Evolutionary conservation across 2,329 filamentous ascomycete genomes (phyloP).

Genomic region (Ophiognomonia clavigignenti-juglandacearum): DNA sequence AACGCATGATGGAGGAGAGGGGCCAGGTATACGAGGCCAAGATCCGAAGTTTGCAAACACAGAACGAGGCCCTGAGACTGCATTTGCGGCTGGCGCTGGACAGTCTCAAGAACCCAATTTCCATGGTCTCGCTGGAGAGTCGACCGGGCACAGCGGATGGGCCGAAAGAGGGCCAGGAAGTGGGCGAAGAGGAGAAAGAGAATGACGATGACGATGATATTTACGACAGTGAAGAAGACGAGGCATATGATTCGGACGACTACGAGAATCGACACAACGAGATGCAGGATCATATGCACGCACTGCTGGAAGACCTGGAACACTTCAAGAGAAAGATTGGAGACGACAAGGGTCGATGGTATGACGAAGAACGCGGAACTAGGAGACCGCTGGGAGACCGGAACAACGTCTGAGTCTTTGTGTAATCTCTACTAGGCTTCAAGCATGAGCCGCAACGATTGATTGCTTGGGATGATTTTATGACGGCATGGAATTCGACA

Average conservation of each 20-base stretch:
- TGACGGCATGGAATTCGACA: not conserved
- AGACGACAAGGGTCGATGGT: slow-evolving; percentile 70
- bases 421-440: no score
- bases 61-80: slow-evolving; percentile 84
- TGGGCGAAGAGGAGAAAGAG: slow-evolving; percentile 13
- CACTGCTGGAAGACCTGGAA: slow-evolving; percentile 72
- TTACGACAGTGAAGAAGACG: slow-evolving; percentile 54
- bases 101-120: slow-evolving; percentile 86
- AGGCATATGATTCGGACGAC: slow-evolving; percentile 45
- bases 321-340: slow-evolving; percentile 82
- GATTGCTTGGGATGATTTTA: no score
- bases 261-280: slow-evolving; percentile 54
- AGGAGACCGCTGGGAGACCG: slow-evolving; percentile 42
- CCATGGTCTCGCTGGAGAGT: slow-evolving; percentile 32
- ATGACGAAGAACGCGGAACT: slow-evolving; percentile 55
- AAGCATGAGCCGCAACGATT: no score
- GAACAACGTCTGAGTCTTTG: slow-evolving; percentile 35
- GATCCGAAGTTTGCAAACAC: slow-evolving; percentile 80
- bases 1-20: slow-evolving; percentile 93
- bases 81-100: slow-evolving; percentile 84
- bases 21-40: slow-evolving; percentile 88
- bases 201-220: slow-evolving; percentile 21
- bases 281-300: slow-evolving; percentile 80
- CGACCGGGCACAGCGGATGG: slow-evolving; percentile 26
- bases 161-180: slow-evolving; percentile 18